Conservation (phyloP, 176 grass and related monocot genomes). For the Bonia amplexicaulis region DNA sequence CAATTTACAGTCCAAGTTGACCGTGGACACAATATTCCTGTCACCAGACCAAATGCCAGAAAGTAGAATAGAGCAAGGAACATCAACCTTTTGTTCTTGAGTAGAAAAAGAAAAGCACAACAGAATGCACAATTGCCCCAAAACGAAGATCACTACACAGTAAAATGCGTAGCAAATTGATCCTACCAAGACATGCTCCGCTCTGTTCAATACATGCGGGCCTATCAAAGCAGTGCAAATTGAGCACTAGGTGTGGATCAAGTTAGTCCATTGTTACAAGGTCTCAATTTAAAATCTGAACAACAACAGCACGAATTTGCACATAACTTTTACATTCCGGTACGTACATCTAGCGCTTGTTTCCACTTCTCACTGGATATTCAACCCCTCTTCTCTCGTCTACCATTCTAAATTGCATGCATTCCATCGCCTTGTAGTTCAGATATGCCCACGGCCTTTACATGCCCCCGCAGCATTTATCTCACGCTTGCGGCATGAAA, state of each 20-base stretch:
- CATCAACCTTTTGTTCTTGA: background rate
- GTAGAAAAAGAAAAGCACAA: background rate
- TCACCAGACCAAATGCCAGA: background rate
- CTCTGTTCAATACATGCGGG: background rate
- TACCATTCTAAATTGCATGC: background rate
- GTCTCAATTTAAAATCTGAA: background rate
- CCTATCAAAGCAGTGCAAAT: background rate
- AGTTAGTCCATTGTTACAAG: background rate
- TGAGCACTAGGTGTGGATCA: background rate
- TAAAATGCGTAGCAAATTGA: background rate
- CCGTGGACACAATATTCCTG: slow-evolving; percentile 85
- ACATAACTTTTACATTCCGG: background rate
- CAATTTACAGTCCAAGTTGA: slow-evolving; percentile 82
- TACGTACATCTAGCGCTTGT: too few relatives aligned
- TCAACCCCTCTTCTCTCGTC: too few relatives aligned
- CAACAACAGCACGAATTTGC: background rate
- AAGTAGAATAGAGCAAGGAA: background rate
- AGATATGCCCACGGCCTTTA: too few relatives aligned
- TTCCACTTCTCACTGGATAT: background rate
- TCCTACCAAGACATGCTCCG: background rate
- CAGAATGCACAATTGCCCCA: background rate
- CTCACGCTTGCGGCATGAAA: background rate
- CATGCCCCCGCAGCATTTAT: background rate
- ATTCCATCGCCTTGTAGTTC: background rate
- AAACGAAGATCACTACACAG: background rate